Evolutionary conservation across 2,329 filamentous ascomycete genomes (phyloP), one percentile per base, ranked within the genome.

Genomic region (Boeremia lycopersici): DNA sequence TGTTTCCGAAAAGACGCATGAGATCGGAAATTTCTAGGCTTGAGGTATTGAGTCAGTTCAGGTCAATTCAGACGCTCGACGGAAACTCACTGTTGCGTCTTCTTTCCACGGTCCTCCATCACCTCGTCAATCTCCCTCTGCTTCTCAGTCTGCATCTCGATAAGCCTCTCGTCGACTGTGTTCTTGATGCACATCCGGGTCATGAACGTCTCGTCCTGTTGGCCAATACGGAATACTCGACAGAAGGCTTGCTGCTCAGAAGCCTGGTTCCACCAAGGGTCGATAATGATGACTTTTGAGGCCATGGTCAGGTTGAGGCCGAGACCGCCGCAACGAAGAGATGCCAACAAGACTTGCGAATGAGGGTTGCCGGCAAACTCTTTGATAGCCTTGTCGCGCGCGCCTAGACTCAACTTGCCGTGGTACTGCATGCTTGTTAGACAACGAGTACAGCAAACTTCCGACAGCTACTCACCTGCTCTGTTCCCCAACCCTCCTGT

Each of bases 161-260:
- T 67, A 3, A 91, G 76, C 0, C 79, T 74, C 9, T 81, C 76
- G 54, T 92, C 88, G 5, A 90, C 82, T 0, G 80, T 83, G 4
- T 82, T 76, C 1, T 76, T 71, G 0, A 86, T 77, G 0, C 85
- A 72, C 30, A 91, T 77, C 0, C 85, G 79, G 0, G 84, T 79
- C 53, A 89, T 81, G 10, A 84, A 76, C 0, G 87, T 86, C 30
- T 84, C 75, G 36, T 86, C 82, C 0, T 66, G 57, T 59, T 93
- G 89, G 0, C 88, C 88, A 2, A 87, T 85, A 5, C 89, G 81
- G 61, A 82, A 83, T 0, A 90, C 82, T 0, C 89, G 82, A 1
- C 79, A 82, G 64, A 84, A 84, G 0, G 84, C 86, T 63, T 91
- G 89, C n/a, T 85, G 75, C 61, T 91, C 86, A 0, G 79, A 70